Percentiles rank a stretch among this genome's conserved stretches.
These are phyloP conservation scores for Neofusicoccum kwambonambiense DNA, from an alignment of 2,329 filamentous ascomycete genomes.

Conservation along the genomic window DNA sequence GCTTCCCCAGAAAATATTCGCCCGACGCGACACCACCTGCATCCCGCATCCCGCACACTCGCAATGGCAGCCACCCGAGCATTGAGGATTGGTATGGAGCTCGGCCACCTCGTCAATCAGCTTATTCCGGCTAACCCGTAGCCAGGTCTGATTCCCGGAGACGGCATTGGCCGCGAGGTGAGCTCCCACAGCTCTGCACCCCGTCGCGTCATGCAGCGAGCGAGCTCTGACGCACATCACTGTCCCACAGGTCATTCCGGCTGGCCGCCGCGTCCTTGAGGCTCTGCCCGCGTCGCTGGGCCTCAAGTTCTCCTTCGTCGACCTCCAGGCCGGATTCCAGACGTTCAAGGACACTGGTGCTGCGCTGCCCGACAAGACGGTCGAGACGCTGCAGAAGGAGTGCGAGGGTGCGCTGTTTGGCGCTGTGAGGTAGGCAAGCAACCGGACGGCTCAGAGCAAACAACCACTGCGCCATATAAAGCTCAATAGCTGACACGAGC, in stretches of 20 bases:
- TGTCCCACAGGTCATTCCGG: conserved; percentile 66
- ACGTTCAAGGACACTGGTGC: conserved; percentile 87
- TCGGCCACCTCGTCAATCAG: neutral
- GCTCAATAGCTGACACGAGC: neutral
- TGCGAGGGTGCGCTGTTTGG: conserved; percentile 97
- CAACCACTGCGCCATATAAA: neutral
- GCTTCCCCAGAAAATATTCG: conserved; percentile 20
- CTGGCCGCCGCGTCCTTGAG: conserved; percentile 87
- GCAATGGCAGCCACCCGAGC: conserved; percentile 21
- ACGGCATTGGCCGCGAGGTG: conserved; percentile 94
- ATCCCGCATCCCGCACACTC: neutral
- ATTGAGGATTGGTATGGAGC: conserved; percentile 20
- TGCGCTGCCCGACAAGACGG: conserved; percentile 86
- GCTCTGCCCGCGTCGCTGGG: conserved; percentile 86
- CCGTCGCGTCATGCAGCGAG: neutral
- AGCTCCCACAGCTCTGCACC: neutral
- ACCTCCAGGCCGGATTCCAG: conserved; percentile 90
- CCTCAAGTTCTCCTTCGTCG: conserved; percentile 89
- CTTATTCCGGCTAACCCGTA: neutral
- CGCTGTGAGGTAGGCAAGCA: conserved; percentile 65
- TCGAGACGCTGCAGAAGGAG: conserved; percentile 82
- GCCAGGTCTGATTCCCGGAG: conserved; percentile 89
- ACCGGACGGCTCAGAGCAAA: neutral
- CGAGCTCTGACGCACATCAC: conserved; percentile 1
- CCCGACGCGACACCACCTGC: neutral